A percentile compares a stretch with the other conserved stretches of the same genome.
These are phyloP conservation scores for Mycosphaerella sp. DNA, from an alignment of 2,329 filamentous ascomycete genomes.

Conservation along the genomic window DNA sequence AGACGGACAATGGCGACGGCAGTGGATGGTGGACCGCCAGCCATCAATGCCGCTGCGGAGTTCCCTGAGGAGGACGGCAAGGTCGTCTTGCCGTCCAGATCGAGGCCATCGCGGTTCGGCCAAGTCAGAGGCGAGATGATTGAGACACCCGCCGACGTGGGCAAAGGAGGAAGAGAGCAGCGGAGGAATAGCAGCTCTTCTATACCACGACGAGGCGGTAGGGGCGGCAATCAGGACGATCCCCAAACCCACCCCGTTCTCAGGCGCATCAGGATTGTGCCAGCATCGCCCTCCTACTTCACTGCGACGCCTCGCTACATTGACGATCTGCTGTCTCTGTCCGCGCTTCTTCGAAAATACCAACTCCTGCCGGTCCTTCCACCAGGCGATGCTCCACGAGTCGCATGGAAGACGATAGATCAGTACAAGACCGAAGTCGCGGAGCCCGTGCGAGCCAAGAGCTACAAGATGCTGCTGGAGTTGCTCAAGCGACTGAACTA, in stretches of 20 bases:
- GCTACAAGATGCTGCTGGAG: constrained; percentile 70
- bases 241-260: constrained; percentile 24
- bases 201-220: constrained; percentile 4
- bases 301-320: constrained; percentile 78
- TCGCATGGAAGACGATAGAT: constrained; percentile 72
- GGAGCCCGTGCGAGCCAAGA: constrained; percentile 66
- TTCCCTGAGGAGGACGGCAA: constrained; percentile 6
- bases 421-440: constrained; percentile 67
- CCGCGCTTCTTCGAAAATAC: constrained; percentile 65
- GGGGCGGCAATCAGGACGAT: constrained; percentile 14
- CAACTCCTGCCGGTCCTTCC: constrained; percentile 64
- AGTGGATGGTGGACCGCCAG: constrained; percentile 14
- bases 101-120: constrained; percentile 5
- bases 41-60: constrained; percentile 24
- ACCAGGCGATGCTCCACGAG: constrained; percentile 59
- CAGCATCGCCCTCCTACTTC: constrained; percentile 90
- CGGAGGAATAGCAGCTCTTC: not conserved
- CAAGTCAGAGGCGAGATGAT: constrained; percentile 15
- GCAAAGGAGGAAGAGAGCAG: not conserved
- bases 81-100: constrained; percentile 7
- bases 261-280: constrained; percentile 60
- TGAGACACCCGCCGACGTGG: constrained; percentile 5
- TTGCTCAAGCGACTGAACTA: constrained; percentile 74
- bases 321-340: constrained; percentile 70
- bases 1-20: constrained; percentile 28